Percentiles rank a stretch among this genome's conserved stretches.
phyloP scores from a whole-genome alignment of 75 land plant species.

The Sequoia sempervirens region DNA sequence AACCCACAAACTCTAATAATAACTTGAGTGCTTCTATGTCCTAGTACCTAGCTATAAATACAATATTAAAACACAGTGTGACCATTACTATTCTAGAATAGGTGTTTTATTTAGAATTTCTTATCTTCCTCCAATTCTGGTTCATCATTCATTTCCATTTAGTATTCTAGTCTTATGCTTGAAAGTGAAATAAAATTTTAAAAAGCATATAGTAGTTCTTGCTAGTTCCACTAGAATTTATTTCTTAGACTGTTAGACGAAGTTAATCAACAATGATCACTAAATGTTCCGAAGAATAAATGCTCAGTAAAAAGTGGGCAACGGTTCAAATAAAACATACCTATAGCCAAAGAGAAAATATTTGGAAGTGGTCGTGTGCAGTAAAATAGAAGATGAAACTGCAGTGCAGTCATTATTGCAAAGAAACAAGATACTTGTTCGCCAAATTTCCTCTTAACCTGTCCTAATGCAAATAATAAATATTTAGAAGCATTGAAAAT shows the following conservation, averaged over 20 bases:
- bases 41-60: not conserved
- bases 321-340: slow-evolving; percentile 21
- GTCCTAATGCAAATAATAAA: slow-evolving; percentile 8
- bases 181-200: not conserved
- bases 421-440: slow-evolving; percentile 67
- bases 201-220: not conserved
- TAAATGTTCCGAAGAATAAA: not conserved
- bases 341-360: slow-evolving; percentile 77
- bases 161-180: not conserved
- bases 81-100: not conserved
- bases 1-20: not conserved
- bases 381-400: slow-evolving; percentile 91
- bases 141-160: not conserved
- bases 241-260: not conserved
- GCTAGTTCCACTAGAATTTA: not conserved
- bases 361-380: slow-evolving; percentile 93
- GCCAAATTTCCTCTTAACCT: slow-evolving; percentile 81
- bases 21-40: not conserved
- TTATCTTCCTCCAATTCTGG: not conserved
- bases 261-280: not conserved
- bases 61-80: not conserved
- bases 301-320: not conserved
- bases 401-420: slow-evolving; percentile 60
- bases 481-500: not conserved
- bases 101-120: not conserved